phyloP scores from a whole-genome alignment of 352 stramenopile genomes.

The Phytopythium ostracodes region DNA sequence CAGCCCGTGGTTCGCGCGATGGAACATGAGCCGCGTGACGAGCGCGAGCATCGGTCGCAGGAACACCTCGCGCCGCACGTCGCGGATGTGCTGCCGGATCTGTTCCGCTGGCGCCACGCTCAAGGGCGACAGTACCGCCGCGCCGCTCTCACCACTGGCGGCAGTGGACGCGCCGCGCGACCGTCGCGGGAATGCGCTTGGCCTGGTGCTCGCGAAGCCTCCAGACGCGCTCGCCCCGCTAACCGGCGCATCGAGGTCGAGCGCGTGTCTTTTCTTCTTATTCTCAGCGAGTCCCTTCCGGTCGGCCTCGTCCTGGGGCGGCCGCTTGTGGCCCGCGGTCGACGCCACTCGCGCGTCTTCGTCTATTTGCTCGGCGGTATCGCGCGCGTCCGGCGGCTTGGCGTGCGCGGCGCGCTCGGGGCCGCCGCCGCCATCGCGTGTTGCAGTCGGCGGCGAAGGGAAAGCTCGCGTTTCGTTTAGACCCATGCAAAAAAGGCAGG shows the following conservation, averaged over 20 bases:
- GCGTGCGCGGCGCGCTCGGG: not conserved
- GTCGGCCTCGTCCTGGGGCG: not conserved
- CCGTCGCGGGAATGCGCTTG: not conserved
- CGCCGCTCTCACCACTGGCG: slow-evolving; percentile 1
- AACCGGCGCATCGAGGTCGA: not conserved
- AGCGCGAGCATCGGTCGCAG: slow-evolving; percentile 55
- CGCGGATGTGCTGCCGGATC: slow-evolving; percentile 64
- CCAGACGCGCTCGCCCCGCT: not conserved
- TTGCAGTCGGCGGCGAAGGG: not conserved
- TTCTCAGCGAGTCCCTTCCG: not conserved
- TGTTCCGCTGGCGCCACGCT: slow-evolving; percentile 49
- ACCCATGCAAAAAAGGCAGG: slow-evolving; percentile 2
- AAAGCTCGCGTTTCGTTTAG: slow-evolving; percentile 4
- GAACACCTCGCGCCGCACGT: slow-evolving; percentile 70
- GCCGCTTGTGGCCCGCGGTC: not conserved
- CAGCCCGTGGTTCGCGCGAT: slow-evolving; percentile 73
- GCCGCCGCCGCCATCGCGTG: not conserved
- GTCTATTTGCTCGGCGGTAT: not conserved
- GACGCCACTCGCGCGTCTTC: not conserved
- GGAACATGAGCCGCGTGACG: slow-evolving; percentile 78
- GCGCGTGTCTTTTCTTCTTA: not conserved
- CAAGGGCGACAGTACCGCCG: slow-evolving; percentile 48
- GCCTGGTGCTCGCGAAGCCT: not conserved
- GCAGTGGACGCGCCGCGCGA: not conserved
- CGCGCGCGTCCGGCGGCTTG: not conserved